Conservation (phyloP, 2,329 filamentous ascomycete genomes). For the Nigrospora osmanthi region DNA sequence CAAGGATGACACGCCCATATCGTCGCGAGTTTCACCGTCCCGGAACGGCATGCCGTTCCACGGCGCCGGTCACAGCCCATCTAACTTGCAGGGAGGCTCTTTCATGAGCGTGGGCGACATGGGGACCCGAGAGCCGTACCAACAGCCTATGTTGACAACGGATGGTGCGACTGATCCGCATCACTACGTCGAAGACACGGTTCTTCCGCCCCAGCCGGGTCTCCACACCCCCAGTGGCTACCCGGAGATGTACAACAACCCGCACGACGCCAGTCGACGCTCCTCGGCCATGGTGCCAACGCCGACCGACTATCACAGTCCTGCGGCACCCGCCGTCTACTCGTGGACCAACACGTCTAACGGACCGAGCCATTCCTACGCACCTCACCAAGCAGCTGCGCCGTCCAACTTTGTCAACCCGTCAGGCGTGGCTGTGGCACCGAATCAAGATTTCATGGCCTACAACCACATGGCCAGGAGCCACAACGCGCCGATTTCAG, state of each 20-base stretch:
- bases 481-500: background rate
- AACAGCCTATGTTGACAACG: background rate
- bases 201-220: constrained; percentile 22
- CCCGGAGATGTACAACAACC: constrained; percentile 1
- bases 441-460: background rate
- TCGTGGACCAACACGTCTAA: background rate
- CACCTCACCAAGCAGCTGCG: background rate
- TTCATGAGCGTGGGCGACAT: constrained; percentile 28
- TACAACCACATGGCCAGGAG: background rate
- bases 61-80: constrained; percentile 27
- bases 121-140: background rate
- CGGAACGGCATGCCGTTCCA: constrained; percentile 27
- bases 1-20: constrained; percentile 24
- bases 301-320: background rate
- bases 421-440: background rate
- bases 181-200: constrained; percentile 30
- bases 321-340: background rate
- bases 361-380: background rate
- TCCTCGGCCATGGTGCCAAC: background rate
- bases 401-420: background rate
- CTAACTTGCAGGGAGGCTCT: constrained; percentile 19
- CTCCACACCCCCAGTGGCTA: constrained; percentile 1
- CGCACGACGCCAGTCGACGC: constrained; percentile 2
- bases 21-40: constrained; percentile 25
- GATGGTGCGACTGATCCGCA: constrained; percentile 20